phyloP scores from a whole-genome alignment of 179 eudicot species.

The Nepenthes alata region DNA sequence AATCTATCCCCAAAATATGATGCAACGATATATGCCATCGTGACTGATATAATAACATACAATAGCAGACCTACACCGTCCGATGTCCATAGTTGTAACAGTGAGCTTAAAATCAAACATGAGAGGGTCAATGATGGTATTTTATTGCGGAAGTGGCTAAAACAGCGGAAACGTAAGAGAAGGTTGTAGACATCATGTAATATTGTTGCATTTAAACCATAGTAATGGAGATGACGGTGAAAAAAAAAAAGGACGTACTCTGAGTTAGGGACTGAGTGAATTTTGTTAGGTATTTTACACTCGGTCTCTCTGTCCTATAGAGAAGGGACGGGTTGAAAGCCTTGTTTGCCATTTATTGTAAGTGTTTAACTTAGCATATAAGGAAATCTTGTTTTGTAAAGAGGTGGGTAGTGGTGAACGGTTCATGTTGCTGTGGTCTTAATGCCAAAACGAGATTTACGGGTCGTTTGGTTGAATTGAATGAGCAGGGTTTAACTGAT shows the following conservation, averaged over 20 bases:
- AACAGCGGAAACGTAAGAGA: constrained; percentile 24
- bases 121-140: constrained; percentile 11
- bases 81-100: constrained; percentile 11
- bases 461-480: too few relatives aligned
- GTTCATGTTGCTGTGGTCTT: too few relatives aligned
- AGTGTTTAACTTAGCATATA: too few relatives aligned
- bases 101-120: constrained; percentile 16
- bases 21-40: constrained; percentile 42
- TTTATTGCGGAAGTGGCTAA: constrained; percentile 9
- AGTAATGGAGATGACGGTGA: constrained; percentile 3
- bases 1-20: constrained; percentile 45
- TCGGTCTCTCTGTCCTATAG: constrained; percentile 9
- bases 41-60: constrained; percentile 42
- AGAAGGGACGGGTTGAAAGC: too few relatives aligned
- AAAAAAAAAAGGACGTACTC: not conserved
- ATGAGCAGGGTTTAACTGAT: too few relatives aligned
- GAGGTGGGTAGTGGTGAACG: too few relatives aligned
- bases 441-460: too few relatives aligned
- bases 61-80: constrained; percentile 6
- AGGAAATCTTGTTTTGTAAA: too few relatives aligned
- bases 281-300: constrained; percentile 40
- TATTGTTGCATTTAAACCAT: not conserved
- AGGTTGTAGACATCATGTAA: constrained; percentile 3
- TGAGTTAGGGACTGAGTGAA: constrained; percentile 26
- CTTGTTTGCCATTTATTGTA: too few relatives aligned